Evolutionary conservation across 108 stramenopile genomes (phyloP).

Genomic region (Cyclotella distinguenda): DNA sequence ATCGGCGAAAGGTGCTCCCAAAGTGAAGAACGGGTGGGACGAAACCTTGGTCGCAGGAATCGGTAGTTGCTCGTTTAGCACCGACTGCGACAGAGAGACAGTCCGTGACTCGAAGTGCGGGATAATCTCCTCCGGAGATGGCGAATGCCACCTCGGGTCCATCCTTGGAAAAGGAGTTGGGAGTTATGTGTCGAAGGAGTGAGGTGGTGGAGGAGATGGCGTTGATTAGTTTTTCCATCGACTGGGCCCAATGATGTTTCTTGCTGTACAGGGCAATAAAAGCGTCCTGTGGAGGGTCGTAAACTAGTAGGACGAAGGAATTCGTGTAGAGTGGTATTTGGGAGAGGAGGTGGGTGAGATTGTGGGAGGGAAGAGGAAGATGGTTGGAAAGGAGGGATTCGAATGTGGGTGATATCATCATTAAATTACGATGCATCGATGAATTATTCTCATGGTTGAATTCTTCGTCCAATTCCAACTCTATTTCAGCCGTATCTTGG

Average conservation of each 20-base stretch:
- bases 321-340: constrained; percentile 1
- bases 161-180: neutral
- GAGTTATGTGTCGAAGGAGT: neutral
- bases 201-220: neutral
- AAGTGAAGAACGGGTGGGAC: constrained; percentile 1
- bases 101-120: constrained; percentile 4
- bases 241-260: constrained; percentile 10
- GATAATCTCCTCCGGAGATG: constrained; percentile 1
- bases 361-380: neutral
- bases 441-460: no score
- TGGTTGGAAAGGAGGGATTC: constrained; percentile 2
- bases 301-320: constrained; percentile 1
- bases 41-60: no score
- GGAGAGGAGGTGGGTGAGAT: neutral
- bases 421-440: no score
- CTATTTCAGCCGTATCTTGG: no score
- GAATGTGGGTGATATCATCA: no score
- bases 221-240: neutral
- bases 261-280: constrained; percentile 9
- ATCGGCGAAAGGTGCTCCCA: constrained; percentile 11
- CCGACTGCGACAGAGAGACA: no score
- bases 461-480: no score
- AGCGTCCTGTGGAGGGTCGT: neutral
- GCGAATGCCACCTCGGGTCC: constrained; percentile 1
- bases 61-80: no score